phyloP scores from a whole-genome alignment of 2,329 filamentous ascomycete species.

The Fusarium sp. region DNA sequence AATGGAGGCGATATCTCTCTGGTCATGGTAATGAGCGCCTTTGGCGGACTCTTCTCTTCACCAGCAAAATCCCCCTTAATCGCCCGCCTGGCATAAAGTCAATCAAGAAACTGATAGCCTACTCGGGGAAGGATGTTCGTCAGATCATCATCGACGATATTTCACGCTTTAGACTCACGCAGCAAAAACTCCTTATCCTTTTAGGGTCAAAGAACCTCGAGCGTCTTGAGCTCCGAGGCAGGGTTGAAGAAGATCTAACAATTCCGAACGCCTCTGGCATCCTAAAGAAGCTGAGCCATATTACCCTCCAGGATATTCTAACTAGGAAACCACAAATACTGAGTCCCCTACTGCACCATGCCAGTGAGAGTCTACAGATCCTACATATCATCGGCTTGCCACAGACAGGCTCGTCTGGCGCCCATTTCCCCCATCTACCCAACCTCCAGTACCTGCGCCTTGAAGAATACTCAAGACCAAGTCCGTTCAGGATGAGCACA shows the following conservation, averaged over 20 bases:
- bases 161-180: slow-evolving; percentile 45
- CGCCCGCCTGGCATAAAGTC: slow-evolving; percentile 40
- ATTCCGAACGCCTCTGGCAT: slow-evolving; percentile 31
- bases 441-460: slow-evolving; percentile 47
- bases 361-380: slow-evolving; percentile 38
- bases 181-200: slow-evolving; percentile 46
- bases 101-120: slow-evolving; percentile 47
- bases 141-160: slow-evolving; percentile 45
- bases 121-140: slow-evolving; percentile 48
- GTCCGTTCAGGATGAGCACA: slow-evolving; percentile 30
- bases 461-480: slow-evolving; percentile 38
- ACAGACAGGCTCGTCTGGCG: slow-evolving; percentile 7
- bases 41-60: slow-evolving; percentile 50
- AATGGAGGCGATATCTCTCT: slow-evolving; percentile 48
- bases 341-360: slow-evolving; percentile 35
- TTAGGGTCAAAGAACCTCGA: slow-evolving; percentile 46
- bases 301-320: slow-evolving; percentile 41
- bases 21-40: slow-evolving; percentile 45
- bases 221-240: slow-evolving; percentile 37
- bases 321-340: slow-evolving; percentile 25
- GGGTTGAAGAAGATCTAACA: slow-evolving; percentile 34
- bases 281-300: slow-evolving; percentile 36
- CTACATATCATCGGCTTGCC: slow-evolving; percentile 43
- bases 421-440: slow-evolving; percentile 41
- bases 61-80: slow-evolving; percentile 30